Percentiles rank a stretch among this genome's conserved stretches.
These are phyloP conservation scores for Colletotrichum sp. DNA, from an alignment of 2,329 filamentous ascomycete species.

Conservation along the genomic window DNA sequence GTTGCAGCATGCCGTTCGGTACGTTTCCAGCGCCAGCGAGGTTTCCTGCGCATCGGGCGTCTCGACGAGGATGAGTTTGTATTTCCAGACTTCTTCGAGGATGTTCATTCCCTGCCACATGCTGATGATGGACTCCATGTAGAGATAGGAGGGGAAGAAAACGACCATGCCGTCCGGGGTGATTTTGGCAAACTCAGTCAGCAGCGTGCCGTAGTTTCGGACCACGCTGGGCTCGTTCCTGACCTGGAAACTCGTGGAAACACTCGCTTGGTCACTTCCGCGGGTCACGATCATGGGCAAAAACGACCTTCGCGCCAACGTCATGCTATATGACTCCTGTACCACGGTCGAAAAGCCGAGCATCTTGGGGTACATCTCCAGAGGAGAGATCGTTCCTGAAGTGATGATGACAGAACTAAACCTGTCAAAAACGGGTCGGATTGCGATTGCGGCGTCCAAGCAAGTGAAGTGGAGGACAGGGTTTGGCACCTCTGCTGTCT, in stretches of 20 bases:
- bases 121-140: constrained; percentile 99
- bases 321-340: constrained; percentile 98
- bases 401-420: constrained; percentile 99
- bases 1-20: constrained; percentile 96
- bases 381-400: constrained; percentile 92
- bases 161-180: constrained; percentile 98
- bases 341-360: constrained; percentile 90
- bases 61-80: constrained; percentile 97
- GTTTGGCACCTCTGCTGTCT: constrained; percentile 93
- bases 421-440: constrained; percentile 95
- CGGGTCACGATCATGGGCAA: constrained; percentile 97
- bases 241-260: constrained; percentile 93
- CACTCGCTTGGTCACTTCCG: constrained; percentile 89
- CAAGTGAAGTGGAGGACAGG: constrained; percentile 97
- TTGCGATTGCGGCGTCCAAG: constrained; percentile 95
- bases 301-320: constrained; percentile 91
- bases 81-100: constrained; percentile 97
- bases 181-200: constrained; percentile 94
- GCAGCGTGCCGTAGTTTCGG: constrained; percentile 89
- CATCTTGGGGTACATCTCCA: constrained; percentile 99
- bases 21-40: constrained; percentile 92
- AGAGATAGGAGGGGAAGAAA: constrained; percentile 97
- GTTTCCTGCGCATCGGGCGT: constrained; percentile 98
- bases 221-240: constrained; percentile 97
- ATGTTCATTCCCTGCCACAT: constrained; percentile 99